These are phyloP conservation scores for Alternaria triticina DNA, from an alignment of 2,329 filamentous ascomycete genomes.

Conservation along the genomic window DNA sequence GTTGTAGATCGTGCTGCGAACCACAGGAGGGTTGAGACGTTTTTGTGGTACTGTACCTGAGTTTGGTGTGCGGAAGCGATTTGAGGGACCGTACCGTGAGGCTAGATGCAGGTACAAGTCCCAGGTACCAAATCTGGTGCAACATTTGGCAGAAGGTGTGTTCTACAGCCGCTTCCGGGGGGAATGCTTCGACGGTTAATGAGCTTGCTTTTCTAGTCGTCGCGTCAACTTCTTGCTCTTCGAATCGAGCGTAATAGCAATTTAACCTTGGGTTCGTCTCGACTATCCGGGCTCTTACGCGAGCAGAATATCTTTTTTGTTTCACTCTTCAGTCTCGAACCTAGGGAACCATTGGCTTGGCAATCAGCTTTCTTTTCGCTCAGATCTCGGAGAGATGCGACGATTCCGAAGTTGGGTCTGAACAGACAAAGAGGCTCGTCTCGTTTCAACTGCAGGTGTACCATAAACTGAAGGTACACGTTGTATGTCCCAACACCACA, in stretches of 20 bases:
- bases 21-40: not conserved
- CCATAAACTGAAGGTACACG: not conserved
- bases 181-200: not conserved
- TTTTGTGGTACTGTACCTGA: not conserved
- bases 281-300: not conserved
- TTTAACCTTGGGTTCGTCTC: not conserved
- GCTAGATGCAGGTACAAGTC: not conserved
- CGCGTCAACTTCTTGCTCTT: not conserved
- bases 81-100: not conserved
- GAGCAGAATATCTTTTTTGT: not conserved
- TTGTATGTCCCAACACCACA: not conserved
- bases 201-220: not conserved
- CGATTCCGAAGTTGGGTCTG: not conserved
- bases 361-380: not conserved
- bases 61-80: not conserved
- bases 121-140: not conserved
- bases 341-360: conserved; percentile 12
- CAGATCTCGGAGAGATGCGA: not conserved
- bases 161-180: not conserved
- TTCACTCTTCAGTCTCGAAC: not conserved
- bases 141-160: not conserved
- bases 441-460: not conserved
- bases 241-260: not conserved
- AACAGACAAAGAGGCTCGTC: not conserved
- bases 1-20: not conserved